Evolutionary conservation across 2,329 filamentous ascomycete genomes (phyloP).

Genomic region (Ophiostoma tasmaniense): DNA sequence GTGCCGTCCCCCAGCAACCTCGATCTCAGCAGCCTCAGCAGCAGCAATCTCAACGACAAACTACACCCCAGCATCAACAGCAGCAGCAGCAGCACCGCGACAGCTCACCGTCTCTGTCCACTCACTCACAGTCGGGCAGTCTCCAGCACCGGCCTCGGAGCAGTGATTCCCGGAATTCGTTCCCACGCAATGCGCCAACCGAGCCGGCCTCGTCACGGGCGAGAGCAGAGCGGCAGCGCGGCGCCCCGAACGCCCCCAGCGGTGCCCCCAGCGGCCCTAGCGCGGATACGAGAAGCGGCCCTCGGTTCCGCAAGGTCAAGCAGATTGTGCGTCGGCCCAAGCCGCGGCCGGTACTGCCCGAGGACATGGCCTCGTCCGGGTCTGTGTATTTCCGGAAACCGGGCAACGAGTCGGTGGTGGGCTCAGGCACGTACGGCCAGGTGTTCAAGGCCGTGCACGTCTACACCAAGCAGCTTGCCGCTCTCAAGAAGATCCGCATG

Average conservation of each 20-base stretch:
- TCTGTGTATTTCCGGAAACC: slow-evolving; percentile 93
- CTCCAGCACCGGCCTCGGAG: not conserved
- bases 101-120: slow-evolving; percentile 23
- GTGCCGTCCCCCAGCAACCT: slow-evolving; percentile 47
- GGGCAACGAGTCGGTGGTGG: slow-evolving; percentile 94
- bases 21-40: slow-evolving; percentile 17
- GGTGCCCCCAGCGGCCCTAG: slow-evolving; percentile 22
- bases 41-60: not conserved
- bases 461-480: slow-evolving; percentile 77
- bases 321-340: slow-evolving; percentile 64
- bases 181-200: slow-evolving; percentile 42
- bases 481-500: slow-evolving; percentile 87
- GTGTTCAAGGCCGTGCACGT: slow-evolving; percentile 91
- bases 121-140: slow-evolving; percentile 18
- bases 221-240: slow-evolving; percentile 26
- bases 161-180: slow-evolving; percentile 32
- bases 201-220: slow-evolving; percentile 41
- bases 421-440: slow-evolving; percentile 91
- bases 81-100: slow-evolving; percentile 8
- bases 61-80: slow-evolving; percentile 12
- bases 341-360: slow-evolving; percentile 58
- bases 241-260: slow-evolving; percentile 17
- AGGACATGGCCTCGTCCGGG: slow-evolving; percentile 68
- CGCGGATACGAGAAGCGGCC: slow-evolving; percentile 28
- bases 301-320: slow-evolving; percentile 49